Evolutionary conservation across 2,329 filamentous ascomycete genomes (phyloP).

Genomic region (Apiospora koreana): DNA sequence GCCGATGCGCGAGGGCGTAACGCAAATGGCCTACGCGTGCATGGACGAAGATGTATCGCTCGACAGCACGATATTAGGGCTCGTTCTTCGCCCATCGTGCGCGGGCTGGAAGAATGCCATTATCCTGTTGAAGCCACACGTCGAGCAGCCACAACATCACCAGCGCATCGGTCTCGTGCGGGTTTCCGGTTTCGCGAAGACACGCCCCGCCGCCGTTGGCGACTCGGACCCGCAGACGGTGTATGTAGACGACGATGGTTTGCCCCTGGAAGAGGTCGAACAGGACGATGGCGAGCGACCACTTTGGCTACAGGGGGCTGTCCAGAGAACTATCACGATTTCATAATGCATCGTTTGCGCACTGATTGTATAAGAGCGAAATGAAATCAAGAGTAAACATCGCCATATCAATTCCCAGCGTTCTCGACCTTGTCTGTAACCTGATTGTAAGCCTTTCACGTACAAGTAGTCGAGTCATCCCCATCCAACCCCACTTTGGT

Average conservation of each 20-base stretch:
- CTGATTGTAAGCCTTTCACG: background rate
- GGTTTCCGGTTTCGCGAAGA: background rate
- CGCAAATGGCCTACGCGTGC: background rate
- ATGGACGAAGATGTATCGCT: background rate
- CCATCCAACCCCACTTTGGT: background rate
- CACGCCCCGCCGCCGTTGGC: background rate
- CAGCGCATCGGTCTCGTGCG: background rate
- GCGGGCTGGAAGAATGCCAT: background rate
- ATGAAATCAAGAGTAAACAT: background rate
- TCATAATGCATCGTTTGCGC: background rate
- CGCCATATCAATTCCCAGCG: background rate
- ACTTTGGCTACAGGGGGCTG: background rate
- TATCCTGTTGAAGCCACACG: background rate
- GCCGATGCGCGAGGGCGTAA: background rate
- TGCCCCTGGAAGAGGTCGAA: background rate
- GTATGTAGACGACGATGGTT: background rate
- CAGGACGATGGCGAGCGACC: background rate
- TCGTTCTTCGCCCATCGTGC: background rate
- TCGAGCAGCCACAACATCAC: background rate
- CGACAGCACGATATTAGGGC: background rate
- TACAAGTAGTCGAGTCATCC: background rate
- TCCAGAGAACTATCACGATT: background rate
- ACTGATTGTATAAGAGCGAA: background rate
- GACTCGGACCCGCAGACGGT: background rate
- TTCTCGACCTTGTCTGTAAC: background rate